A percentile compares a stretch with the other conserved stretches of the same genome.
These are phyloP conservation scores for Chimonanthus praecox DNA, from an alignment of 164 flowering plant species.

Conservation along the genomic window DNA sequence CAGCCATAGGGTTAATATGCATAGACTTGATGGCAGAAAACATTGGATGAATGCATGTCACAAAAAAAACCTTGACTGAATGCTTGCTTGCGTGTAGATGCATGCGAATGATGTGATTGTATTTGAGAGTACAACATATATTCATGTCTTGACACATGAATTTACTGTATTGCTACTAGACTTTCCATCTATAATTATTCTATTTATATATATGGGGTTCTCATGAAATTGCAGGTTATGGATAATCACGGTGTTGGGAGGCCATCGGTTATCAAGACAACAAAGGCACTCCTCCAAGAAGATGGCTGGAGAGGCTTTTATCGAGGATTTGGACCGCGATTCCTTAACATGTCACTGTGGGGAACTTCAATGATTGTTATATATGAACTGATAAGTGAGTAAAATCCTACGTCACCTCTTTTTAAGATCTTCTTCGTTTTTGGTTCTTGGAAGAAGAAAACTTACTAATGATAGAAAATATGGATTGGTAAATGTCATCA, in stretches of 20 bases:
- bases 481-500: too few relatives aligned
- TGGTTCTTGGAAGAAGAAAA: neutral
- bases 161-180: too few relatives aligned
- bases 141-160: too few relatives aligned
- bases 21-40: neutral
- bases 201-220: neutral
- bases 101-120: neutral
- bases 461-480: neutral
- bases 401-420: neutral
- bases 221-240: conserved; percentile 46
- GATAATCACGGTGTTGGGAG: conserved; percentile 69
- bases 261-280: conserved; percentile 67
- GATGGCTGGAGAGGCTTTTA: conserved; percentile 93
- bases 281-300: conserved; percentile 52
- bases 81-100: conserved; percentile 1
- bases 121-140: neutral
- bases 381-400: conserved; percentile 78
- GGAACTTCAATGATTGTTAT: conserved; percentile 90
- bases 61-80: neutral
- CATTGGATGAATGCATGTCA: too few relatives aligned
- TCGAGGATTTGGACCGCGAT: conserved; percentile 90
- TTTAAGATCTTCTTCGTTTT: neutral
- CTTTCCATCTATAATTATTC: neutral
- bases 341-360: conserved; percentile 78
- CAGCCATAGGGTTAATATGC: neutral